phyloP scores from a whole-genome alignment of 2,329 filamentous ascomycete genomes.

The Reticulascus tulasneorum region DNA sequence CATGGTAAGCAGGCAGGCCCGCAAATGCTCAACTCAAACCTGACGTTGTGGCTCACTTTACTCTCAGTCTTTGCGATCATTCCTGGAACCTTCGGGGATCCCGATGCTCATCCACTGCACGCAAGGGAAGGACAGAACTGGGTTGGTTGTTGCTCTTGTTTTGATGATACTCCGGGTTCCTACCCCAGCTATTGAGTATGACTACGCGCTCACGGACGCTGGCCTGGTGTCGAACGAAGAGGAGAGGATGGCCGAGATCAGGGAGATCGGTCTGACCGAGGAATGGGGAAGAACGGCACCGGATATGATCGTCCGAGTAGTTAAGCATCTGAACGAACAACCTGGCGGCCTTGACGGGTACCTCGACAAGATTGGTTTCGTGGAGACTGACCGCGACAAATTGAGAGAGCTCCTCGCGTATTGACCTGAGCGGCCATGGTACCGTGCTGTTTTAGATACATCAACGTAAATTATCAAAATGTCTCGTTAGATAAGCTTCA shows the following conservation, averaged over 20 bases:
- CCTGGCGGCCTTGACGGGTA: slow-evolving; percentile 68
- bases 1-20: slow-evolving; percentile 28
- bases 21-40: neutral
- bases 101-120: slow-evolving; percentile 79
- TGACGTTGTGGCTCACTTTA: neutral
- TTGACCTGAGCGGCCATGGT: slow-evolving; percentile 20
- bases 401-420: slow-evolving; percentile 40
- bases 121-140: slow-evolving; percentile 83
- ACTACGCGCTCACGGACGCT: slow-evolving; percentile 66
- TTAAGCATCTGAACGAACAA: slow-evolving; percentile 50
- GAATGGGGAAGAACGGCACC: slow-evolving; percentile 65
- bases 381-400: slow-evolving; percentile 32
- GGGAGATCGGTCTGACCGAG: slow-evolving; percentile 66
- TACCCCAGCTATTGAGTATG: slow-evolving; percentile 57
- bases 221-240: slow-evolving; percentile 58
- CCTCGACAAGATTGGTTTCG: slow-evolving; percentile 59
- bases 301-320: slow-evolving; percentile 59
- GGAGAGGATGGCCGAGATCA: slow-evolving; percentile 63
- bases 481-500: too few species aligned
- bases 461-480: too few species aligned
- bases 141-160: slow-evolving; percentile 64
- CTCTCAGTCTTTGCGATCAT: slow-evolving; percentile 40
- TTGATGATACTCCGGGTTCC: slow-evolving; percentile 61
- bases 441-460: too few species aligned
- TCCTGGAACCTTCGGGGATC: slow-evolving; percentile 44